A percentile compares a stretch with the other conserved stretches of the same genome.
Conservation (phyloP, 73 alveolate genomes). For the Blepharisma japonicum region DNA sequence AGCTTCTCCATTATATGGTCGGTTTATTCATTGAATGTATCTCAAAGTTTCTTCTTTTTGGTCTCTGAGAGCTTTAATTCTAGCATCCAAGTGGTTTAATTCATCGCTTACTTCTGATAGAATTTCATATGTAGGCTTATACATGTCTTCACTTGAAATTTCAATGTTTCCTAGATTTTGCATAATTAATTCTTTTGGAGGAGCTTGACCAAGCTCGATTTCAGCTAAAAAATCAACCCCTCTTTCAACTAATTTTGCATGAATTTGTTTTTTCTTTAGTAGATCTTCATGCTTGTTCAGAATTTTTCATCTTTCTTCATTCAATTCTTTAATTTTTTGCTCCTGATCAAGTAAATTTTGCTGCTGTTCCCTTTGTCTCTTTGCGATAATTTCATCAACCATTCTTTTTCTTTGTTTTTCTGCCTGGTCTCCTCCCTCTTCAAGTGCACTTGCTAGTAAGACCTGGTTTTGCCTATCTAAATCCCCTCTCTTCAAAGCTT, state of each 20-base stretch:
- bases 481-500: slow-evolving; percentile 25
- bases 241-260: neutral
- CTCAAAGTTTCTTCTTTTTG: slow-evolving; percentile 2
- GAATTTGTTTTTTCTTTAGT: neutral
- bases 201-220: slow-evolving; percentile 8
- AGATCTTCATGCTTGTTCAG: slow-evolving; percentile 12
- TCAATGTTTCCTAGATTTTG: neutral
- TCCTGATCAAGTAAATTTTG: neutral
- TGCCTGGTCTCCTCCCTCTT: slow-evolving; percentile 26
- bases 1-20: slow-evolving; percentile 25
- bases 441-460: neutral
- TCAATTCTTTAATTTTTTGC: neutral
- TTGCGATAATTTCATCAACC: slow-evolving; percentile 23
- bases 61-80: neutral
- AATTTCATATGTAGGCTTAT: neutral
- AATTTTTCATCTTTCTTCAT: slow-evolving; percentile 15
- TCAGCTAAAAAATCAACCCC: slow-evolving; percentile 24
- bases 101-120: neutral
- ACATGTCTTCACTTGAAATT: neutral
- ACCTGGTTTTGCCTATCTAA: slow-evolving; percentile 20
- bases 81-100: neutral
- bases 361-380: slow-evolving; percentile 22
- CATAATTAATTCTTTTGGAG: neutral
- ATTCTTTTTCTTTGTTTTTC: slow-evolving; percentile 26
- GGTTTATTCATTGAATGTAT: neutral